Conservation (phyloP, 2,329 filamentous ascomycete species). For the Teratosphaeria destructans region DNA sequence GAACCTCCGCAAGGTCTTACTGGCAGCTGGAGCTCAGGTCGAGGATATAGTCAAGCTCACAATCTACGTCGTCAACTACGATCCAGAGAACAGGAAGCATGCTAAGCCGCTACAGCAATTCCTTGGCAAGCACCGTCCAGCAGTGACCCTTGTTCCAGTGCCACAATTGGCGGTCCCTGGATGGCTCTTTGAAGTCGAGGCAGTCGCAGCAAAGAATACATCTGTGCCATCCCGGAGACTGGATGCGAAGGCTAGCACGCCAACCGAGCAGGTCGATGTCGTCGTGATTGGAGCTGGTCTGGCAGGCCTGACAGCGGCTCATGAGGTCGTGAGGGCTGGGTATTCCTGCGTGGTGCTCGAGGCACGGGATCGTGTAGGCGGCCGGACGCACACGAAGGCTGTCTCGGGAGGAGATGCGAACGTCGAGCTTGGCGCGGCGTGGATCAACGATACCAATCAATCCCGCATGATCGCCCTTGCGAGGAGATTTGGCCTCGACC, state of each 20-base stretch:
- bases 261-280: conserved; percentile 17
- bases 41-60: conserved; percentile 17
- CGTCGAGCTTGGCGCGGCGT: conserved; percentile 41
- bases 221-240: not conserved
- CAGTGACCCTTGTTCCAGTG: conserved; percentile 15
- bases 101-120: conserved; percentile 11
- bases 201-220: conserved; percentile 12
- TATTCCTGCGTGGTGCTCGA: conserved; percentile 21
- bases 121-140: conserved; percentile 16
- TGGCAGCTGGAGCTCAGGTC: conserved; percentile 15
- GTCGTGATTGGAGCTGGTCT: conserved; percentile 25
- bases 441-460: conserved; percentile 50
- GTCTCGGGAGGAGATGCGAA: conserved; percentile 32
- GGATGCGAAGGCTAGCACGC: not conserved
- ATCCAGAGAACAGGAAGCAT: conserved; percentile 14
- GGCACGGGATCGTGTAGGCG: conserved; percentile 25
- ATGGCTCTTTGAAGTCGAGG: conserved; percentile 19
- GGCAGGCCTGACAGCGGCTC: conserved; percentile 21
- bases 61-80: conserved; percentile 18
- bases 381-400: conserved; percentile 38
- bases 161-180: conserved; percentile 16
- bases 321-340: conserved; percentile 18
- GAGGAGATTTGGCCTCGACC: conserved; percentile 31
- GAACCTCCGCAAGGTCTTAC: conserved; percentile 14
- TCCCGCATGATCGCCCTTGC: conserved; percentile 34